phyloP scores from a whole-genome alignment of 129 eudicot species.

The Ambrosia trifida region DNA sequence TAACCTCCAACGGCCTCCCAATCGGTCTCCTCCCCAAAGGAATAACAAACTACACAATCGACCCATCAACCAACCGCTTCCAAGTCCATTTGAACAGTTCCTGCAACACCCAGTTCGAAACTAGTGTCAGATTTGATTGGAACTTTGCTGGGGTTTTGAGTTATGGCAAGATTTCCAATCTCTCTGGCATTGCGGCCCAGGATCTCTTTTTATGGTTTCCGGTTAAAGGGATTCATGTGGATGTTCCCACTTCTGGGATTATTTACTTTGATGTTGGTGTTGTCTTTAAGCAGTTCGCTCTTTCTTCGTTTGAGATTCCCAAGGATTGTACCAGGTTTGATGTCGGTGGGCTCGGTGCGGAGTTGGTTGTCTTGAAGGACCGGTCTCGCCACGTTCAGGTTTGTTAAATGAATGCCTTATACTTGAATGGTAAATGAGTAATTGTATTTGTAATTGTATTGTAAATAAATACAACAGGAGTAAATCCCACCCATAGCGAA shows the following conservation, averaged over 20 bases:
- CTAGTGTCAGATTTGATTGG: slow-evolving; percentile 55
- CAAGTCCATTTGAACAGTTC: slow-evolving; percentile 44
- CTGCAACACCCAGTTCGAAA: slow-evolving; percentile 74
- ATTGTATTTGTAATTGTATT: no score
- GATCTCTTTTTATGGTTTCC: slow-evolving; percentile 90
- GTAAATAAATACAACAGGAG: no score
- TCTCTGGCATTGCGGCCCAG: slow-evolving; percentile 74
- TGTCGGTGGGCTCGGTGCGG: neutral
- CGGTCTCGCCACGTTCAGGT: slow-evolving; percentile 25
- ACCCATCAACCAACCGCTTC: slow-evolving; percentile 54
- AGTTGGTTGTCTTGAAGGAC: slow-evolving; percentile 26
- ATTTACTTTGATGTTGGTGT: slow-evolving; percentile 90
- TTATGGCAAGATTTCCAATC: slow-evolving; percentile 48
- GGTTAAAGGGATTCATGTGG: slow-evolving; percentile 71
- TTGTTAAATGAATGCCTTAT: neutral
- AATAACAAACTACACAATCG: slow-evolving; percentile 49
- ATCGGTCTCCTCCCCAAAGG: slow-evolving; percentile 79
- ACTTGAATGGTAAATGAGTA: neutral
- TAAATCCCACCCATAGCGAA: no score
- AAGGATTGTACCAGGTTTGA: slow-evolving; percentile 47
- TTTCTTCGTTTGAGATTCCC: slow-evolving; percentile 73
- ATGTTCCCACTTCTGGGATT: slow-evolving; percentile 75
- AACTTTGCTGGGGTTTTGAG: slow-evolving; percentile 53
- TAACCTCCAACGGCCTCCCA: slow-evolving; percentile 61
- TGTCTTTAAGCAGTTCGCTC: slow-evolving; percentile 66